Evolutionary conservation across 2,329 filamentous ascomycete species (phyloP).

Genomic region (Diaporthe longicolla): DNA sequence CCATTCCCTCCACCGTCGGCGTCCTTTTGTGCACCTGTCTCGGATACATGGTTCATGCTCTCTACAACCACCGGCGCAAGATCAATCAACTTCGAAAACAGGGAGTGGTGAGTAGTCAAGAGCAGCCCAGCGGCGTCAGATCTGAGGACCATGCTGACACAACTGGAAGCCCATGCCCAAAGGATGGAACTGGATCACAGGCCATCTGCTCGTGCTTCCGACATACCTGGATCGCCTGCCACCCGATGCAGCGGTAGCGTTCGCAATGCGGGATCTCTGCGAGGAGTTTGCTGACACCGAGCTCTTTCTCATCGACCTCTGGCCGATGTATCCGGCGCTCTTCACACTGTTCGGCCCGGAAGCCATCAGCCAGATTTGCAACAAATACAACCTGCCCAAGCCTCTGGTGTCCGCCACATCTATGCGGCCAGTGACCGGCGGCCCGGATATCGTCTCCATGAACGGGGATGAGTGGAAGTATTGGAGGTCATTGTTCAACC

Average conservation of each 20-base stretch:
- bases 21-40: constrained; percentile 4
- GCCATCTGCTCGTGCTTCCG: constrained; percentile 23
- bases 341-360: constrained; percentile 23
- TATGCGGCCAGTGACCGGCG: constrained; percentile 22
- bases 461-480: constrained; percentile 37
- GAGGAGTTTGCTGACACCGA: constrained; percentile 3
- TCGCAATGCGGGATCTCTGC: constrained; percentile 20
- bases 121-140: background rate
- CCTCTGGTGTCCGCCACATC: background rate
- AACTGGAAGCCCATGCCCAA: constrained; percentile 8
- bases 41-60: background rate
- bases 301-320: constrained; percentile 30
- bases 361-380: constrained; percentile 13
- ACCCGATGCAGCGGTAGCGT: constrained; percentile 17
- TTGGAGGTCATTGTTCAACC: constrained; percentile 39
- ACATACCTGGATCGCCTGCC: constrained; percentile 15
- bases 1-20: background rate
- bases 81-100: constrained; percentile 28
- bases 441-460: constrained; percentile 30
- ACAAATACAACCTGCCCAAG: constrained; percentile 33
- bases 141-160: background rate
- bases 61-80: constrained; percentile 12
- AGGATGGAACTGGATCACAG: constrained; percentile 27
- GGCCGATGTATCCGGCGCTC: constrained; percentile 23
- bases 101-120: constrained; percentile 9